Conservation (phyloP, 345 rosid genomes). For the Pistacia atlantica region DNA sequence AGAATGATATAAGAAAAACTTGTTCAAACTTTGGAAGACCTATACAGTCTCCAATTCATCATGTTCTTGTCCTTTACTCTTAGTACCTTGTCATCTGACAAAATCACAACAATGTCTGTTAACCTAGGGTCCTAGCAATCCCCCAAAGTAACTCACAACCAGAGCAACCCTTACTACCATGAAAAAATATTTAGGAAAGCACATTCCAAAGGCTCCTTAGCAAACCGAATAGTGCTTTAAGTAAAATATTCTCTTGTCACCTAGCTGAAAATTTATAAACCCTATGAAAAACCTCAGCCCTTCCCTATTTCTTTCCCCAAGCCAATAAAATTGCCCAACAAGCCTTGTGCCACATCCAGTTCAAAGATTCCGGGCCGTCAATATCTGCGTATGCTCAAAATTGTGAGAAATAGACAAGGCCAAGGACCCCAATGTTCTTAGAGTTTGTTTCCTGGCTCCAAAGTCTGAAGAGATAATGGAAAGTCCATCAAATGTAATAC, state of each 20-base stretch:
- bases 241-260: not conserved
- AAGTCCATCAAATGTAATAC: too few relatives aligned
- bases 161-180: not conserved
- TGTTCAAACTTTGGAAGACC: not conserved
- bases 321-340: not conserved
- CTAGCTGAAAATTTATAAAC: not conserved
- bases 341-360: not conserved
- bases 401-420: too few relatives aligned
- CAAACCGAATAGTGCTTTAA: too few relatives aligned
- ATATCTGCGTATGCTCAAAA: not conserved
- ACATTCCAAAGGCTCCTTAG: not conserved
- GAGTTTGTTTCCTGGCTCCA: too few relatives aligned
- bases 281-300: not conserved
- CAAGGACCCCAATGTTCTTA: too few relatives aligned
- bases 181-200: too few relatives aligned
- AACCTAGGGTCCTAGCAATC: not conserved
- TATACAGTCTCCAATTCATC: not conserved
- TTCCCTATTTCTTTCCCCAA: not conserved
- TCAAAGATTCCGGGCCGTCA: not conserved
- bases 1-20: not conserved
- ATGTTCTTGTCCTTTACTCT: not conserved
- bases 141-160: not conserved
- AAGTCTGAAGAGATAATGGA: too few relatives aligned
- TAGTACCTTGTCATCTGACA: not conserved
- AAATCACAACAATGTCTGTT: not conserved